A percentile compares a stretch with the other conserved stretches of the same genome.
Evolutionary conservation across 2,329 filamentous ascomycete species (phyloP).

Genomic region (Graphilbum sp.): DNA sequence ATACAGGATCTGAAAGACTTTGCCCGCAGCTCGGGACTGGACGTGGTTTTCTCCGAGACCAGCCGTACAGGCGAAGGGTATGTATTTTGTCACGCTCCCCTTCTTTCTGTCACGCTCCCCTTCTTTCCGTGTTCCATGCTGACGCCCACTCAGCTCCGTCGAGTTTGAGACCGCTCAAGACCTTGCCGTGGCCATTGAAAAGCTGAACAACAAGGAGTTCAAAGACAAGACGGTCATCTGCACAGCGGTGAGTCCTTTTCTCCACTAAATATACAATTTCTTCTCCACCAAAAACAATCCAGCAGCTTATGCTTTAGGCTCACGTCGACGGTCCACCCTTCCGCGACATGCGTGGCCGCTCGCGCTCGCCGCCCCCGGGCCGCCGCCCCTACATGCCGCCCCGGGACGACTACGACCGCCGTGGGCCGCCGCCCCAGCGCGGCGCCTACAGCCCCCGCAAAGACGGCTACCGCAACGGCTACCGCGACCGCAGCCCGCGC

Average conservation of each 20-base stretch:
- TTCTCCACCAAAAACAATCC: no score
- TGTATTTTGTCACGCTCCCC: no score
- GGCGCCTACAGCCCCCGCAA: constrained; percentile 68
- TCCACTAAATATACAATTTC: no score
- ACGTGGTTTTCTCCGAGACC: constrained; percentile 96
- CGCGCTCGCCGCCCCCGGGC: constrained; percentile 49
- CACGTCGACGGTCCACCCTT: constrained; percentile 4
- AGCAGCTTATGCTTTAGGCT: no score
- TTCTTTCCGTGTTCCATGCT: background rate
- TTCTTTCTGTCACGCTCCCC: background rate
- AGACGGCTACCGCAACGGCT: constrained; percentile 47
- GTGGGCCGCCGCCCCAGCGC: constrained; percentile 44
- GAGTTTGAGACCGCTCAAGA: constrained; percentile 92
- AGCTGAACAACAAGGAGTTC: constrained; percentile 84
- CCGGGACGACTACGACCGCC: constrained; percentile 68
- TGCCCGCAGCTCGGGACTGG: constrained; percentile 86
- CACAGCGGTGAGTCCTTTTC: constrained; percentile 51
- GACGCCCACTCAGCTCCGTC: constrained; percentile 59
- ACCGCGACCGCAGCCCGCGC: constrained; percentile 62
- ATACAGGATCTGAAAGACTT: constrained; percentile 99
- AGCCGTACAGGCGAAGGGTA: constrained; percentile 80
- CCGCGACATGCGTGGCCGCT: constrained; percentile 57
- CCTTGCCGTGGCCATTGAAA: constrained; percentile 80
- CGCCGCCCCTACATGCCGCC: constrained; percentile 52
- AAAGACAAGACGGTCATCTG: constrained; percentile 80